These are phyloP conservation scores for Penicillium psychrofluorescens DNA, from an alignment of 495 filamentous ascomycete species.

Conservation along the genomic window DNA sequence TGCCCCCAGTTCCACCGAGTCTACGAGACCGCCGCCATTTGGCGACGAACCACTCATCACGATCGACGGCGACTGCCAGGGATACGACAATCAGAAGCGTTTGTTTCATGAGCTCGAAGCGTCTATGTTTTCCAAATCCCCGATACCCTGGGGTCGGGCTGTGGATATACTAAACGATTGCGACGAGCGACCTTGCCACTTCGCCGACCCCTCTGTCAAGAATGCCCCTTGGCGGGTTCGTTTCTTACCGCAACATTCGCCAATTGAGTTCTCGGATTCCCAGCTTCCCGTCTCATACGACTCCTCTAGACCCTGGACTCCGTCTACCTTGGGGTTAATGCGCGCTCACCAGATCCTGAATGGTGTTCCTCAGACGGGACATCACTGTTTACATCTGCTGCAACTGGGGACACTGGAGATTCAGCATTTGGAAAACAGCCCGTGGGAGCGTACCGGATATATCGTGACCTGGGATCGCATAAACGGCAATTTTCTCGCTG, in stretches of 20 bases:
- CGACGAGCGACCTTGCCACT: constrained; percentile 2
- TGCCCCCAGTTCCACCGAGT: not conserved
- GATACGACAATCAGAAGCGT: constrained; percentile 19
- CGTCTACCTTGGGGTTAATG: constrained; percentile 24
- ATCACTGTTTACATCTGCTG: constrained; percentile 22
- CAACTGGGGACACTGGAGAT: constrained; percentile 28
- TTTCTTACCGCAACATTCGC: constrained; percentile 9
- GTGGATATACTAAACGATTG: constrained; percentile 26
- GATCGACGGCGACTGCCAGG: constrained; percentile 18
- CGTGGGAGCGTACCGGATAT: constrained; percentile 28
- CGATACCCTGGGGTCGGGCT: constrained; percentile 15
- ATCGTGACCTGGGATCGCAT: constrained; percentile 33
- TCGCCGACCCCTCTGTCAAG: no score
- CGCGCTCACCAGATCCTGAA: constrained; percentile 13
- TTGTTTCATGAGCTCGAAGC: constrained; percentile 21
- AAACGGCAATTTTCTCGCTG: constrained; percentile 17
- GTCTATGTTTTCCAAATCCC: constrained; percentile 27
- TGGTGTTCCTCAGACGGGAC: constrained; percentile 6
- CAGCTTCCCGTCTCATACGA: constrained; percentile 3
- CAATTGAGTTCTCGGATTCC: constrained; percentile 20
- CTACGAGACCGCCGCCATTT: constrained; percentile 1
- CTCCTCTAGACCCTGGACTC: constrained; percentile 5
- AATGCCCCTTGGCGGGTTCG: constrained; percentile 11
- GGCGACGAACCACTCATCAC: constrained; percentile 19
- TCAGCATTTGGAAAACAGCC: constrained; percentile 3